Evolutionary conservation across 106 monocot species (phyloP), one percentile per base, ranked within the genome.

Genomic region (Agapanthus africanus): DNA sequence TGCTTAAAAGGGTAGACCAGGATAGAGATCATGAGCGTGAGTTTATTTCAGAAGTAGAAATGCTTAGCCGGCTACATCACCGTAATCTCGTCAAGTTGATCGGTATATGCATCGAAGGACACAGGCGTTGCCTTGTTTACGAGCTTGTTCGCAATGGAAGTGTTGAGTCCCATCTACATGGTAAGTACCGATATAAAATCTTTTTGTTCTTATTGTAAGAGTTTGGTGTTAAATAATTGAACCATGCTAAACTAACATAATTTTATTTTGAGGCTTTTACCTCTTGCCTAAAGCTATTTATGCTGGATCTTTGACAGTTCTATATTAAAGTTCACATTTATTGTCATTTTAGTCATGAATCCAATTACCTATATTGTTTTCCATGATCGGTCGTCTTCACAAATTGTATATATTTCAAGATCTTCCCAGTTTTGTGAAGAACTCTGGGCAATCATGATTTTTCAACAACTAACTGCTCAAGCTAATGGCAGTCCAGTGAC

Each of bases 51-150:
- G 38, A 87, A 77, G n/a, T 92, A 88, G 84, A 26, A 81, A 99
- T 92, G 81, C 89, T 99, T 33, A 92, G 97, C 72, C 81, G 92
- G 59, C 63, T 99, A 54, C 97, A 99, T 79, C 97, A 99, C 59
- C 84, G 91, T 41, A 99, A 99, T 79, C 89, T 99, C 71, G 89
- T 99, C 71, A 99, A 99, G 66, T 70, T 99, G 76, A 86, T 99
- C 71, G 97, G 97, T 47, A 87, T 99, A 67, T 99, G 97, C 66
- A 90, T 87, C 46, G 92, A 99, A 62, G 82, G 78, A 32, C 75
- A 38, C 46, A 80, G 57, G 59, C 82, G 92, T 83, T 59, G 92
- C 74, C 50, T 93, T 37, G 83, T 93, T 22, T 93, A 85, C 52
- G 88, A 88, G 70, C 80, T 93, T 70, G 67, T 93, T 63, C 88